These are phyloP conservation scores for Termitomyces sp. DNA, from an alignment of 768 basidiomycete species.

Conservation along the genomic window DNA sequence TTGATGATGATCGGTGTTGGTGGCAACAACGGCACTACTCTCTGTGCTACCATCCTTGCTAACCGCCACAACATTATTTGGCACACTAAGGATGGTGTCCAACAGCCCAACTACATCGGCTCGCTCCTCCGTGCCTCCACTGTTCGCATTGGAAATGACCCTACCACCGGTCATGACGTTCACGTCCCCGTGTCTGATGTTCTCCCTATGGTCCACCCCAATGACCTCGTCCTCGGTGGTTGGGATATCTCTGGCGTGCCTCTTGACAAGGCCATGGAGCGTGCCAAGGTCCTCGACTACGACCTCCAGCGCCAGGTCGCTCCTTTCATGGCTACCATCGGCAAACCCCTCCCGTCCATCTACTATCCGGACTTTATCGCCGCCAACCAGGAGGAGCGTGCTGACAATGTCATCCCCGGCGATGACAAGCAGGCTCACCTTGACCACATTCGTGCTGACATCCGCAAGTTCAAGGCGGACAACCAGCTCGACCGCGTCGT, in stretches of 20 bases:
- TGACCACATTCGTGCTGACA: slow-evolving; percentile 89
- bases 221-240: slow-evolving; percentile 94
- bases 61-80: slow-evolving; percentile 93
- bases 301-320: slow-evolving; percentile 95
- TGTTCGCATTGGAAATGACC: slow-evolving; percentile 84
- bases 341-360: slow-evolving; percentile 86
- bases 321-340: slow-evolving; percentile 77
- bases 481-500: slow-evolving; percentile 84
- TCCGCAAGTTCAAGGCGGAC: slow-evolving; percentile 85
- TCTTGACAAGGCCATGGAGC: slow-evolving; percentile 91
- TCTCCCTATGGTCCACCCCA: slow-evolving; percentile 96
- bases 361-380: slow-evolving; percentile 99
- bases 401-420: slow-evolving; percentile 89
- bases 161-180: slow-evolving; percentile 79
- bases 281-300: slow-evolving; percentile 91
- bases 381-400: slow-evolving; percentile 94
- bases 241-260: slow-evolving; percentile 92
- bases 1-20: slow-evolving; percentile 97
- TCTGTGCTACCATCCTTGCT: slow-evolving; percentile 92
- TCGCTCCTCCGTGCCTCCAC: slow-evolving; percentile 96
- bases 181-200: slow-evolving; percentile 90
- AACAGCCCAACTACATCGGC: slow-evolving; percentile 97
- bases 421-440: slow-evolving; percentile 87
- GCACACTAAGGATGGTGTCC: slow-evolving; percentile 89
- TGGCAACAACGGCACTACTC: slow-evolving; percentile 95